phyloP scores from a whole-genome alignment of 129 eudicot genomes.

The Saposhnikovia divaricata region DNA sequence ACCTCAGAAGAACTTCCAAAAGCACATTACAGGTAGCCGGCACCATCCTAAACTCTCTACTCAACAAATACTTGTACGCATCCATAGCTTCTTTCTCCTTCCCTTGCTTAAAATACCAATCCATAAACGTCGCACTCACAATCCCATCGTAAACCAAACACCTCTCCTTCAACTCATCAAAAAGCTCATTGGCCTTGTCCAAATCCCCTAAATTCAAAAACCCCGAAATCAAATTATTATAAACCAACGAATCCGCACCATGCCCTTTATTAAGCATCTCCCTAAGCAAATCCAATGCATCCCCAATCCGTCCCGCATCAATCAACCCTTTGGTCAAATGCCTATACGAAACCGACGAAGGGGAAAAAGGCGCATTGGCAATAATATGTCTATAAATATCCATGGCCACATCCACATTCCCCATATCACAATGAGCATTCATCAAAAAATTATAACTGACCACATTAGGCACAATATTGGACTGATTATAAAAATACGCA shows the following conservation, averaged over 20 bases:
- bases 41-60: slow-evolving; percentile 64
- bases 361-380: slow-evolving; percentile 69
- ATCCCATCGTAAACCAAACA: slow-evolving; percentile 34
- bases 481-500: slow-evolving; percentile 63
- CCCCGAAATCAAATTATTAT: slow-evolving; percentile 64
- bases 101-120: slow-evolving; percentile 40
- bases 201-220: slow-evolving; percentile 33
- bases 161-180: slow-evolving; percentile 12
- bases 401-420: slow-evolving; percentile 52
- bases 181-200: slow-evolving; percentile 7
- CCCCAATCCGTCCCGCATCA: slow-evolving; percentile 55
- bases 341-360: slow-evolving; percentile 59
- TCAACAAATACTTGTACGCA: slow-evolving; percentile 44
- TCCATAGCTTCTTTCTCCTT: slow-evolving; percentile 72
- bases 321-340: slow-evolving; percentile 82
- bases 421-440: slow-evolving; percentile 48
- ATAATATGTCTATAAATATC: slow-evolving; percentile 47
- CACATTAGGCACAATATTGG: slow-evolving; percentile 58
- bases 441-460: slow-evolving; percentile 68
- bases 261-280: slow-evolving; percentile 46
- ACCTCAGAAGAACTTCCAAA: slow-evolving; percentile 54
- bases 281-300: slow-evolving; percentile 52
- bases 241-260: slow-evolving; percentile 65
- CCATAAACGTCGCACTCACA: slow-evolving; percentile 83
- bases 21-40: slow-evolving; percentile 47